Conservation (phyloP, 805 yeast species). For the Candida quercuum region DNA sequence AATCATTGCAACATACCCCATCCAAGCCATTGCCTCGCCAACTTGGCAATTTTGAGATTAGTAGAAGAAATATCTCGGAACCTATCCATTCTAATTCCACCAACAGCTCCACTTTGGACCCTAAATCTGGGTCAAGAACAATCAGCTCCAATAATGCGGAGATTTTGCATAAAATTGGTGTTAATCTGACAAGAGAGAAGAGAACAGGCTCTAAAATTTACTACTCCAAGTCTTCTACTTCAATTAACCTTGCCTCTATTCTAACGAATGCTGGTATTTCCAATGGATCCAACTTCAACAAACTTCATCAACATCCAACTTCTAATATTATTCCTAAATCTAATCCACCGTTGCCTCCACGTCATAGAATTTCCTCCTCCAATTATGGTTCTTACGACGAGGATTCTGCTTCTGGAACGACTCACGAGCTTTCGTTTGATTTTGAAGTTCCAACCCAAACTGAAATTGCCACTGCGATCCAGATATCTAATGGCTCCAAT, state of each 20-base stretch:
- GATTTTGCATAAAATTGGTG: constrained; percentile 19
- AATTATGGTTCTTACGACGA: constrained; percentile 18
- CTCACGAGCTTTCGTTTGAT: constrained; percentile 21
- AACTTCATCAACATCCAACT: neutral
- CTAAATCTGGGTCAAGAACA: constrained; percentile 15
- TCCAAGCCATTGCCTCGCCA: constrained; percentile 11
- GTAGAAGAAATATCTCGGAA: constrained; percentile 16
- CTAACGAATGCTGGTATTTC: constrained; percentile 10
- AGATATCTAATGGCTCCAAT: constrained; percentile 22
- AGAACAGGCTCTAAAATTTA: constrained; percentile 19
- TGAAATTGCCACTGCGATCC: constrained; percentile 21
- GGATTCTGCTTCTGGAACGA: constrained; percentile 3
- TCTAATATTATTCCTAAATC: neutral
- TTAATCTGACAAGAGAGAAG: constrained; percentile 13
- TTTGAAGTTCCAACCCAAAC: constrained; percentile 22
- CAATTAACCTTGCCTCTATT: constrained; percentile 21
- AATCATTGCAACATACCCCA: neutral
- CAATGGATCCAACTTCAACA: constrained; percentile 7
- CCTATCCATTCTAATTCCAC: constrained; percentile 13
- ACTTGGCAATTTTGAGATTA: constrained; percentile 10
- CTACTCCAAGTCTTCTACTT: constrained; percentile 24
- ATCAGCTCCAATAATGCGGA: constrained; percentile 16
- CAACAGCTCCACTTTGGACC: constrained; percentile 20
- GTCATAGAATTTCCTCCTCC: constrained; percentile 18
- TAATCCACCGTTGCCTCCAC: constrained; percentile 5